Base-by-base conservation (phyloP, 139 green algal genomes). In the Penium margaritaceum region DNA sequence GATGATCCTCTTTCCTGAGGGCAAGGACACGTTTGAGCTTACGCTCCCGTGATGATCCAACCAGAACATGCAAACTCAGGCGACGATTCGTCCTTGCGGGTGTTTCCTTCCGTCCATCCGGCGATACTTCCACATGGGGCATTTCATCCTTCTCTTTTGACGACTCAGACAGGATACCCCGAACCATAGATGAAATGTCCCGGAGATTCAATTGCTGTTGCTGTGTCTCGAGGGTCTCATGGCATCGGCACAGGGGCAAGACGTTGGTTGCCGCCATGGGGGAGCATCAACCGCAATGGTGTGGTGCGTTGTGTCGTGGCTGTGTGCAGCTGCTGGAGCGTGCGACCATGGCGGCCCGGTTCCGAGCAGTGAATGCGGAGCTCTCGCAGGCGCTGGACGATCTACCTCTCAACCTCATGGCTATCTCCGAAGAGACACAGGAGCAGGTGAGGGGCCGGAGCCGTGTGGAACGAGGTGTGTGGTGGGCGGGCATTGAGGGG, bases 301-400 rank as follows among this genome's bases (percentile, higher is more conserved):
- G 12, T 65, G 7, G 32, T 12, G 12, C 14, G 14, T 29, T 12
- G 9, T 7, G 12, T 29, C 9, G 9, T 19, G 9, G 63, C 27
- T 57, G 51, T 63, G 33, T 6, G 61, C 61, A 77, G 70, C 17
- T 77, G 32, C 55, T 77, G 70, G 37, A 77, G 36, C 41, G 60
- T 19, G 60, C 63, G 29, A 27, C 30, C 19, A 72, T 77, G 36
- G 30, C 33, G 43, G n/a, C 32, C 14, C 29, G 24, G 30, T 77
- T 77, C 15, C 61, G 32, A 15, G 70, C 74, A 15, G 12, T 77
- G 29, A 77, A 55, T 4, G 1, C 29, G 7, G 61, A 77, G 29
- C 33, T 77, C 12, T 41, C n/a, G 34, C 6, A 14, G 14, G 33
- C 57, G 21, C 34, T 77, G 70, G 61, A 75, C 15, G 60, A 66